These are phyloP conservation scores for Venustampulla echinocandica DNA, from an alignment of 495 filamentous ascomycete genomes.

Conservation along the genomic window DNA sequence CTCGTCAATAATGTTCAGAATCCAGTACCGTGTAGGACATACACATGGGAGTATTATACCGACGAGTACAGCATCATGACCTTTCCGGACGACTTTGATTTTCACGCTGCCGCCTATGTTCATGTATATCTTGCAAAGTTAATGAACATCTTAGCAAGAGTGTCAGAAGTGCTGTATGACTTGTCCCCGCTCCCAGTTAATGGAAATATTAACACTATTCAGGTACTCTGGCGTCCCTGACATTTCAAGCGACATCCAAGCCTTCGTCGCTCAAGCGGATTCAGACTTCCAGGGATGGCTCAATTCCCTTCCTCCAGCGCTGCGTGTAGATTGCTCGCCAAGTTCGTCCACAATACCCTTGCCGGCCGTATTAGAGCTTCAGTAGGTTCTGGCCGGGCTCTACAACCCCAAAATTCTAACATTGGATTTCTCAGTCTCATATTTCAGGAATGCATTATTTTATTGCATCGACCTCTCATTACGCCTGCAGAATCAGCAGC, in stretches of 20 bases:
- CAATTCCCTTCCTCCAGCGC: not conserved
- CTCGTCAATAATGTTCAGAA: not conserved
- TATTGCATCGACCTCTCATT: constrained; percentile 4
- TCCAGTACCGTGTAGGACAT: not conserved
- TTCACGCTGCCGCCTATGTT: not conserved
- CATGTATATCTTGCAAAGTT: not conserved
- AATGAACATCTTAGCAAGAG: not conserved
- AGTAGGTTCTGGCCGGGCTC: not conserved
- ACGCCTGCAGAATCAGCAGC: not conserved
- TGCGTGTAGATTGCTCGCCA: not conserved
- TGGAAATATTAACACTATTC: too few relatives aligned
- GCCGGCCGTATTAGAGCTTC: constrained; percentile 2
- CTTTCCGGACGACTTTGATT: not conserved
- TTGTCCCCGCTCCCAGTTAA: too few relatives aligned
- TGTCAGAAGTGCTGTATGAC: not conserved
- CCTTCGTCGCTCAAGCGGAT: not conserved
- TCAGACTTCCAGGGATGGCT: not conserved
- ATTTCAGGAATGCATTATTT: not conserved
- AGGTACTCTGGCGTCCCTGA: not conserved
- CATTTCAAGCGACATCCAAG: not conserved
- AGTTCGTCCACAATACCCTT: not conserved
- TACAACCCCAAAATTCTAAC: not conserved
- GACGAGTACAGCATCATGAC: not conserved
- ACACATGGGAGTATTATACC: not conserved
- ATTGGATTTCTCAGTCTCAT: not conserved